A percentile compares a stretch with the other conserved stretches of the same genome.
phyloP scores from a whole-genome alignment of 2,329 filamentous ascomycete genomes.

The Emergomyces orientalis region DNA sequence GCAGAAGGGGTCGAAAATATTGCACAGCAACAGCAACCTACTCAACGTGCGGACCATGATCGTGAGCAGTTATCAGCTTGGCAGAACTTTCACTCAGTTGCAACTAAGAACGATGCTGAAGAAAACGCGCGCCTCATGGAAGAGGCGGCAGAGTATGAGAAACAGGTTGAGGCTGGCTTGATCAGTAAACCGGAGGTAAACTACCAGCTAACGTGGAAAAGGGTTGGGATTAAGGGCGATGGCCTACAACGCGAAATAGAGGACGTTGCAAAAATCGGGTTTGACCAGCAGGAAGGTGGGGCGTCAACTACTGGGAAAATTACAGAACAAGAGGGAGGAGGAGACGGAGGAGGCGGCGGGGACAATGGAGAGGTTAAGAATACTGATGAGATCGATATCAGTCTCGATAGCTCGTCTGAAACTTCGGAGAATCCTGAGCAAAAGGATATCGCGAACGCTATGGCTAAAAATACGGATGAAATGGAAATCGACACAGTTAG shows the following conservation, averaged over 20 bases:
- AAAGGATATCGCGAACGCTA: background rate
- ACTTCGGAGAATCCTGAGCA: conserved; percentile 7
- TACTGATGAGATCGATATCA: conserved; percentile 37
- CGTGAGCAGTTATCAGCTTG: conserved; percentile 25
- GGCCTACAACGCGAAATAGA: conserved; percentile 19
- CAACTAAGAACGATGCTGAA: conserved; percentile 26
- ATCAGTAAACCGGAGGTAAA: conserved; percentile 17
- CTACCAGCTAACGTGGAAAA: conserved; percentile 32
- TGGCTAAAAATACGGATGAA: background rate
- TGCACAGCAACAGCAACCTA: background rate
- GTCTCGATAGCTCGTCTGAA: conserved; percentile 18
- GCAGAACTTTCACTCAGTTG: conserved; percentile 30
- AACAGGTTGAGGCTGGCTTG: conserved; percentile 9
- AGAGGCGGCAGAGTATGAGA: conserved; percentile 19
- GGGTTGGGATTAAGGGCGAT: conserved; percentile 28
- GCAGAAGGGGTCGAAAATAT: background rate
- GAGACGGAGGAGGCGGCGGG: background rate
- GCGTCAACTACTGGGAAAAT: conserved; percentile 7
- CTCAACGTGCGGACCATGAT: conserved; percentile 7
- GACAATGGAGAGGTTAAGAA: conserved; percentile 18
- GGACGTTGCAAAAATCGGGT: conserved; percentile 17
- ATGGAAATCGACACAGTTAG: background rate
- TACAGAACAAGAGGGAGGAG: background rate
- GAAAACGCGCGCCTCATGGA: conserved; percentile 24
- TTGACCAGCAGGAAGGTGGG: conserved; percentile 13